These are phyloP conservation scores for Calonectria leucothoes DNA, from an alignment of 2,329 filamentous ascomycete genomes.

Conservation along the genomic window DNA sequence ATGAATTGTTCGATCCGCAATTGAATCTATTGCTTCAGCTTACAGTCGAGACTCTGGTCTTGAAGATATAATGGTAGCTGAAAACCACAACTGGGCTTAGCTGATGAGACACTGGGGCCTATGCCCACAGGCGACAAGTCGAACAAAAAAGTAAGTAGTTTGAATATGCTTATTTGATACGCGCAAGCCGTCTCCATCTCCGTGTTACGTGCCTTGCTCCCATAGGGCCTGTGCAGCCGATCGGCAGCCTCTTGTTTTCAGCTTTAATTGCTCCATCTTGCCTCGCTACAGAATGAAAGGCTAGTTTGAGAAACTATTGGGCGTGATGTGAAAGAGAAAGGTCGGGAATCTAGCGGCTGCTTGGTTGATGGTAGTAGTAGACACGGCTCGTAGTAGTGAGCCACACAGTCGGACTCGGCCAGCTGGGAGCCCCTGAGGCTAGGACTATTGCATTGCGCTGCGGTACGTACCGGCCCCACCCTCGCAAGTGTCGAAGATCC, in stretches of 20 bases:
- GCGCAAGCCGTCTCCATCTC: background rate
- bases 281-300: background rate
- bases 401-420: background rate
- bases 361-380: background rate
- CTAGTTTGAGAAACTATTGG: background rate
- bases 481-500: background rate
- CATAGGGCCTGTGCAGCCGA: background rate
- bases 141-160: too few relatives aligned
- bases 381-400: background rate
- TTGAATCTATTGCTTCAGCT: background rate
- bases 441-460: background rate
- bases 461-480: background rate
- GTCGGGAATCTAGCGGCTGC: background rate
- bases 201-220: background rate
- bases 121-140: background rate
- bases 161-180: constrained; percentile 2
- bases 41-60: background rate
- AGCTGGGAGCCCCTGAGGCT: constrained; percentile 10
- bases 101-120: background rate
- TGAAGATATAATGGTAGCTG: background rate
- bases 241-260: background rate
- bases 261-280: background rate
- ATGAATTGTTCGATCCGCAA: constrained; percentile 26
- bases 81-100: background rate
- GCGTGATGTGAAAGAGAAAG: background rate